These are phyloP conservation scores for Nicotiana sylvestris DNA, from an alignment of 257 asterid species.

Conservation along the genomic window DNA sequence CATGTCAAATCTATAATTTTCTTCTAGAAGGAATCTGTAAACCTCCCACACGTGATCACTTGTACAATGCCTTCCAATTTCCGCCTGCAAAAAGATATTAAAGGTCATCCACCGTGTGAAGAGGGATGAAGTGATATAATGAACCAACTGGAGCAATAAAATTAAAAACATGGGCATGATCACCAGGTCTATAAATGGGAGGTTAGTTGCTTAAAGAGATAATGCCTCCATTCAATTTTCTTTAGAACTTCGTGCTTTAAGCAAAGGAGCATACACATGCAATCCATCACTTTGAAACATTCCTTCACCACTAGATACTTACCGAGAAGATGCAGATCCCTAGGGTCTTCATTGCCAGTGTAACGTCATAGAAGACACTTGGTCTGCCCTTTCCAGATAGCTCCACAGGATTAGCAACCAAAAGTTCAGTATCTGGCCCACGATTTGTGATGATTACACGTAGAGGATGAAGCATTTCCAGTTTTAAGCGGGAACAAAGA, in stretches of 20 bases:
- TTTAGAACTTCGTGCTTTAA: not conserved
- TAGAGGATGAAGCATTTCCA: constrained; percentile 79
- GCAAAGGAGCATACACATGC: not conserved
- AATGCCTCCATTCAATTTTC: not conserved
- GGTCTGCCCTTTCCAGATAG: constrained; percentile 85
- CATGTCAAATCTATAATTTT: constrained; percentile 45
- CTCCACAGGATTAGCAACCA: constrained; percentile 89
- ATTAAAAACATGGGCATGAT: not conserved
- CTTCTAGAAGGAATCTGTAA: constrained; percentile 73
- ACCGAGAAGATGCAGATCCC: constrained; percentile 77
- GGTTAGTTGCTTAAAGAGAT: not conserved
- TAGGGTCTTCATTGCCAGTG: constrained; percentile 58
- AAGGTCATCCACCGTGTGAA: not conserved
- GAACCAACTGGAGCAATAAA: not conserved
- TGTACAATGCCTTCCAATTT: constrained; percentile 68
- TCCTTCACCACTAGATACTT: constrained; percentile 20
- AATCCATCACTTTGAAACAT: not conserved
- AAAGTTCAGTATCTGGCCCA: constrained; percentile 82
- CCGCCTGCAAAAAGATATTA: constrained; percentile 46
- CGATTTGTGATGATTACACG: constrained; percentile 65
- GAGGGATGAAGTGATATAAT: not conserved
- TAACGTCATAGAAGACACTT: constrained; percentile 73
- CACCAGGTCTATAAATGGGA: not conserved
- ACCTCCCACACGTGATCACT: constrained; percentile 80
- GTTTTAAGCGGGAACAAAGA: constrained; percentile 55